Percentiles rank a stretch among this genome's conserved stretches.
Conservation (phyloP, 345 rosid species). For the Gossypium arboreum region DNA sequence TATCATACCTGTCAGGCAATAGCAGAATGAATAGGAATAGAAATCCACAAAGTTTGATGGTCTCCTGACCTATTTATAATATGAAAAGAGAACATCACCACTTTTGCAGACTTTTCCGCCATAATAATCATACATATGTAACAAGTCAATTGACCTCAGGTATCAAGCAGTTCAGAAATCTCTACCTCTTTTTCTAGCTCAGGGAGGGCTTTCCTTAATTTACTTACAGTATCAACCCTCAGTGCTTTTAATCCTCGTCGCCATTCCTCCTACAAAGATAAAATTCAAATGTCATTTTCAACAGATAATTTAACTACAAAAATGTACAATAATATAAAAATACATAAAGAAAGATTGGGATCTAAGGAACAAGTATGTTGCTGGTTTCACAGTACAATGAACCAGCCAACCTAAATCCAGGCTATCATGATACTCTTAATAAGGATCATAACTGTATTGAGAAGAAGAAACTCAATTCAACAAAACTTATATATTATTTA, state of each 20-base stretch:
- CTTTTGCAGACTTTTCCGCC: constrained; percentile 1
- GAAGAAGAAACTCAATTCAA: background rate
- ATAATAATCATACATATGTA: background rate
- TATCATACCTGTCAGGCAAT: constrained; percentile 78
- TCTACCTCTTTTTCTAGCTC: constrained; percentile 85
- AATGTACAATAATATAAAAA: background rate
- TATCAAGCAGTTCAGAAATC: background rate
- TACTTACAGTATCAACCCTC: constrained; percentile 58
- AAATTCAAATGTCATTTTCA: background rate
- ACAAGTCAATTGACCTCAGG: background rate
- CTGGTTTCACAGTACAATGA: background rate
- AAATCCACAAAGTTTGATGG: constrained; percentile 72
- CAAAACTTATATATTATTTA: background rate
- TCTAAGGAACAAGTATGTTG: background rate
- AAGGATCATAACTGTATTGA: background rate
- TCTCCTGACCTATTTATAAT: constrained; percentile 54
- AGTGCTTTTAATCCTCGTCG: constrained; percentile 69
- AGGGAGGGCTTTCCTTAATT: constrained; percentile 71
- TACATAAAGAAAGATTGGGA: background rate
- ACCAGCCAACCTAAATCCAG: background rate
- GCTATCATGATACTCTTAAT: background rate
- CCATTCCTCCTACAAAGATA: constrained; percentile 76
- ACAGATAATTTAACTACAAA: background rate
- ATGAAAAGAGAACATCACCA: constrained; percentile 22
- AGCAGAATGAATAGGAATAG: constrained; percentile 79